Conservation (phyloP, 139 green algal species). For the Chlamydomonas schloesseri region DNA sequence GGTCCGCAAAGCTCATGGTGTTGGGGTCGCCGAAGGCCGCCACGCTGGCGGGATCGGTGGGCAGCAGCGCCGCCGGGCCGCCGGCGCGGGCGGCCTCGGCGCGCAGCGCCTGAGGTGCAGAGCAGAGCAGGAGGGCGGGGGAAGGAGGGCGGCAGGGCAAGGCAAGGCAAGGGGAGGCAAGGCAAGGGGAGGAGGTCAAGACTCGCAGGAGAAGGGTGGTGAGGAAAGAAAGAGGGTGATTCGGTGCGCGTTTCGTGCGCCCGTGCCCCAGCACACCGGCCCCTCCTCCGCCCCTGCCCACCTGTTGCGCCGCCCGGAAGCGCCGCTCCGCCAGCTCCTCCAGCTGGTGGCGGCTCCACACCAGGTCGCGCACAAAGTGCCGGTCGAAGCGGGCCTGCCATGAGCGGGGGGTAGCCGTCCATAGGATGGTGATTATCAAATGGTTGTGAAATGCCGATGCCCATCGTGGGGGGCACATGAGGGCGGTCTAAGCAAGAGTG, state of each 20-base stretch:
- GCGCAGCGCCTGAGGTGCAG: conserved; percentile 22
- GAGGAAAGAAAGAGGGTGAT: no score
- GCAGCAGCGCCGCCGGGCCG: neutral
- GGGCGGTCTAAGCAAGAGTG: no score
- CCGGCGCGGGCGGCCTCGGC: conserved; percentile 35
- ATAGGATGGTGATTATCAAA: no score
- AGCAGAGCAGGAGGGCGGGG: neutral
- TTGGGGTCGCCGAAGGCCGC: neutral
- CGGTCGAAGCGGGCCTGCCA: conserved; percentile 83
- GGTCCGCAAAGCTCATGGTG: conserved; percentile 79
- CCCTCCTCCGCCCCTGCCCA: neutral
- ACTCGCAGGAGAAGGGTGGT: no score
- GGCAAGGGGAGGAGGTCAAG: no score
- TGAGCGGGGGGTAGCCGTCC: neutral
- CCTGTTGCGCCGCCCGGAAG: conserved; percentile 81
- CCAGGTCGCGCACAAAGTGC: conserved; percentile 92
- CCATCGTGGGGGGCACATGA: no score
- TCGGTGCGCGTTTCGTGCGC: no score
- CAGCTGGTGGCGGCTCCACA: conserved; percentile 91
- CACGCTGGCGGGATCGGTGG: neutral
- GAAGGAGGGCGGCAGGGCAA: neutral
- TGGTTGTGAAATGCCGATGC: no score
- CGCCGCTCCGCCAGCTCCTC: conserved; percentile 91
- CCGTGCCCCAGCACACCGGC: no score
- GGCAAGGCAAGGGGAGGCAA: neutral